Base-by-base conservation (phyloP, 1,284 basidiomycete genomes). In the Marasmius sp. region DNA sequence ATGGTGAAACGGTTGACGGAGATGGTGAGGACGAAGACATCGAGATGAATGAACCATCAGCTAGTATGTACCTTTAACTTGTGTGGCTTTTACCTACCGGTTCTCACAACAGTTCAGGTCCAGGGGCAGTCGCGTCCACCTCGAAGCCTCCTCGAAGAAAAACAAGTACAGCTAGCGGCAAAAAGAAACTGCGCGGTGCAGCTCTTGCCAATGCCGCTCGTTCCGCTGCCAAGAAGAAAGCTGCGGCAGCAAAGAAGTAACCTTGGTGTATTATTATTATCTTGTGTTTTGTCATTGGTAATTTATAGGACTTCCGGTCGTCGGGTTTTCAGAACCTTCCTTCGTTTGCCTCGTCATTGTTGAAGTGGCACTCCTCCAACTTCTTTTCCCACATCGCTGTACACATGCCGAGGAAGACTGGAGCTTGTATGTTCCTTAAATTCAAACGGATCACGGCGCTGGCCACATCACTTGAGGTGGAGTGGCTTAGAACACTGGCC, bases 1-100 rank as follows among this genome's bases (percentile, higher is more conserved):
- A 92, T 66, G 86, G 71, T 3, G 89, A 86, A 9, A 88, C 87
- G 7, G 88, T 88, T 55, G 83, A 83, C 33, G 67, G 62, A 14
- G 84, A 85, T 47, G n/a, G 6, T 20, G 45, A 47, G 48, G 89
- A 90, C 33, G 89, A 88, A 37, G 86, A 86, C 58, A 71, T 70
- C 2, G 87, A 87, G 61, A 81, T 80, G 67, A 79, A 75, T 18
- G 84, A 85, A 63, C 74, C 77, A 37, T 85, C 85, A 45, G 79
- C 82, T 66, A 85, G 88, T 89, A 67, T 47, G 80, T 75, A 20
- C 8, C 10, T 18, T 9, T 9, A 16, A 8, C 6, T 18, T 61
- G 58, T 50, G 36, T 12, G 22, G 49, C 33, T 49, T 54, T 57
- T 57, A 58, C 6, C 36, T 50, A 60, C 55, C 37, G 22, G 11